These are phyloP conservation scores for Nemania diffusa DNA, from an alignment of 2,329 filamentous ascomycete genomes.

Conservation along the genomic window DNA sequence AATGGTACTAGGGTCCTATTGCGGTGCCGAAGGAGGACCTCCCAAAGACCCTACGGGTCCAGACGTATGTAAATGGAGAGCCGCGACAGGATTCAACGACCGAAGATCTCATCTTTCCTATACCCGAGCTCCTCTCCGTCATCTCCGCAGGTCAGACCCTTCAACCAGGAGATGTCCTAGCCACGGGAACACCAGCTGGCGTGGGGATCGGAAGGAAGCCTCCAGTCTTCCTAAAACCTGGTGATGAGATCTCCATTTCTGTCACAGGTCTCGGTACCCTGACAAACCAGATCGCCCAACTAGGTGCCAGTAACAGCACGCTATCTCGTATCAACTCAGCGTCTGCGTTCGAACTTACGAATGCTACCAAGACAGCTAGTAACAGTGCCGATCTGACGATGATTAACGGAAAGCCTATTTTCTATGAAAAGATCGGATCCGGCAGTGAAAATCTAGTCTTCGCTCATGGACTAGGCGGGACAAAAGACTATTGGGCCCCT, in stretches of 20 bases:
- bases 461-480: conserved; percentile 28
- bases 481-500: conserved; percentile 30
- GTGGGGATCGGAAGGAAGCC: conserved; percentile 33
- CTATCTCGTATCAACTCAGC: not conserved
- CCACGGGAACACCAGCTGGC: conserved; percentile 33
- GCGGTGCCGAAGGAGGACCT: conserved; percentile 32
- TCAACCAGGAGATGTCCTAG: conserved; percentile 30
- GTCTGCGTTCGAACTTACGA: conserved; percentile 27
- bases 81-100: conserved; percentile 31
- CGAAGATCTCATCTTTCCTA: conserved; percentile 29
- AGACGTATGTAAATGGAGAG: conserved; percentile 30
- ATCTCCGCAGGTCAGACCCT: conserved; percentile 31
- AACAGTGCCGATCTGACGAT: conserved; percentile 5
- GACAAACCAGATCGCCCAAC: conserved; percentile 25
- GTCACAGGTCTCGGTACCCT: conserved; percentile 31
- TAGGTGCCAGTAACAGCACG: not conserved
- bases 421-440: conserved; percentile 13
- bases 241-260: conserved; percentile 32
- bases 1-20: conserved; percentile 28
- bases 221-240: conserved; percentile 28
- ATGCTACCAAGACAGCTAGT: conserved; percentile 5
- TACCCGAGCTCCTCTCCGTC: conserved; percentile 26
- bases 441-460: conserved; percentile 25
- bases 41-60: conserved; percentile 25
- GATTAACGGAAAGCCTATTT: conserved; percentile 25